Evolutionary conservation across 768 basidiomycete species (phyloP), one percentile per base, ranked within the genome.

Genomic region (Pleurotus eryngii): DNA sequence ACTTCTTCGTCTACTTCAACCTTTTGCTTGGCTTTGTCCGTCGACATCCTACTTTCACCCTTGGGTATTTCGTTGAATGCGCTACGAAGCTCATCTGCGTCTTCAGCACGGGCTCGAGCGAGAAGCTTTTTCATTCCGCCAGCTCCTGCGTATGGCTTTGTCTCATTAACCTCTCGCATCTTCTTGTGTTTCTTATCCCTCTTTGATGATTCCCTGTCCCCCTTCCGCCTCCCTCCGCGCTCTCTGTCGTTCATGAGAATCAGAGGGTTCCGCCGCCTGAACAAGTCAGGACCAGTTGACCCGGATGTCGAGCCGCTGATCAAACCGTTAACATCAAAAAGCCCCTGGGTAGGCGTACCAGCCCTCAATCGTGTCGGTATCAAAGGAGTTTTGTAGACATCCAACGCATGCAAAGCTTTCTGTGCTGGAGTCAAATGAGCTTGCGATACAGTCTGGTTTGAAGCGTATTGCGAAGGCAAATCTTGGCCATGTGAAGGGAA

Each of bases 81-180:
- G 6, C 20, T 26, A 4, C 39, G 35, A n/a, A 12, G 5, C 42
- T 54, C 39, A 20, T 39, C 39, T n/a, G 11, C 51, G 5, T n/a
- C 37, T 40, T 40, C 51, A 22, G 51, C 51, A 40, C 51, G 51
- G 38, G 51, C 51, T 61, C 82, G 79, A 18, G 86, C 84, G 39
- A 91, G 69, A 68, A 89, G 72, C 65, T 86, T 91, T 75, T 87
- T 90, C 79, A 90, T 85, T 0, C 88, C 87, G 53, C 89, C 87
- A 60, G 84, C 81, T 5, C 89, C 90, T 1, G 88, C 85, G 63
- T 92, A 92, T 3, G 90, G 90, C 64, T 91, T 91, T 17, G 81
- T 82, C 39, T 78, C 79, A 60, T 83, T 84, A 12, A 75, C 69
- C 15, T 74, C 67, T 64, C 69, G 63, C 77, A 79, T 46, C 30